Conservation (phyloP, 2,329 filamentous ascomycete genomes). For the Cryphonectria nitschkei region DNA sequence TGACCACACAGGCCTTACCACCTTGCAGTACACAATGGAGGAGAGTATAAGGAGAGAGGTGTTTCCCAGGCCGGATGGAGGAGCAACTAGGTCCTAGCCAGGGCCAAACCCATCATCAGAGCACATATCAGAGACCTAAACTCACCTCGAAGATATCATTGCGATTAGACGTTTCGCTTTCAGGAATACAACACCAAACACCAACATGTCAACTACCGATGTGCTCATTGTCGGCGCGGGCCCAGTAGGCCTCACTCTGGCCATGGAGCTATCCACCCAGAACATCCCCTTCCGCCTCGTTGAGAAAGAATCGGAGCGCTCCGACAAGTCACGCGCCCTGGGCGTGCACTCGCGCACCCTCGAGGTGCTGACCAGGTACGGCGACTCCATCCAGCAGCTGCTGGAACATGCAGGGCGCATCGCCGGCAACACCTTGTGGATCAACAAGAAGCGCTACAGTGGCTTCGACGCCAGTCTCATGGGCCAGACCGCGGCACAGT, state of each 20-base stretch:
- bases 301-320: constrained; percentile 39
- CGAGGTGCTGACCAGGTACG: constrained; percentile 53
- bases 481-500: constrained; percentile 16
- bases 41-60: background rate
- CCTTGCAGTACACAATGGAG: background rate
- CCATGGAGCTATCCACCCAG: constrained; percentile 43
- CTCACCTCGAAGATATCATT: background rate
- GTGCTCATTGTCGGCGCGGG: constrained; percentile 52
- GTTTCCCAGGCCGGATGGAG: background rate
- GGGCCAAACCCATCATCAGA: background rate
- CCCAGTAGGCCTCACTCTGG: constrained; percentile 48
- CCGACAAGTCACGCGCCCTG: constrained; percentile 46
- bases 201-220: constrained; percentile 29
- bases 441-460: constrained; percentile 36
- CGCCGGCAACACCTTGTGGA: constrained; percentile 43
- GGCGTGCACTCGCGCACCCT: constrained; percentile 53
- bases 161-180: no score
- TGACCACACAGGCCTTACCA: background rate
- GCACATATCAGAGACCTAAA: background rate
- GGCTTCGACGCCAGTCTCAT: background rate
- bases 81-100: background rate
- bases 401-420: constrained; percentile 42
- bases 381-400: constrained; percentile 41
- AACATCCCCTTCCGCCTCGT: constrained; percentile 44
- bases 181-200: background rate